Conservation (phyloP, 805 yeast genomes). For the Starmerella apis region DNA sequence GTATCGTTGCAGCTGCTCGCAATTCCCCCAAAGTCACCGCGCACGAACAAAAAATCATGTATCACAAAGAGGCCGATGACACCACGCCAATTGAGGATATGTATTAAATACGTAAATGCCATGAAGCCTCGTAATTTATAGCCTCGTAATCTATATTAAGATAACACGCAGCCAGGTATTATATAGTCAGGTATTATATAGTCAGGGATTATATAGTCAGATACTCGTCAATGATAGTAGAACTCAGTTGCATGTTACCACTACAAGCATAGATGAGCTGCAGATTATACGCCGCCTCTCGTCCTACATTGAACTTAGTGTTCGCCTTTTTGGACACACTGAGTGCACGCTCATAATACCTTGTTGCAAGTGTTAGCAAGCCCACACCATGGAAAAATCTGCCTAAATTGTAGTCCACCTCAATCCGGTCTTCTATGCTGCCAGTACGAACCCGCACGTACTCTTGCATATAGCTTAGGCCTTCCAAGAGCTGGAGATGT, state of each 20-base stretch:
- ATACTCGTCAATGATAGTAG: slow-evolving; percentile 53
- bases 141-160: too few species aligned
- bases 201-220: too few species aligned
- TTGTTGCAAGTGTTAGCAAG: slow-evolving; percentile 58
- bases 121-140: too few species aligned
- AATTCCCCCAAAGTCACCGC: slow-evolving; percentile 28
- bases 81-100: slow-evolving; percentile 31
- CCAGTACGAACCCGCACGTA: slow-evolving; percentile 41
- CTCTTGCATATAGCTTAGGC: slow-evolving; percentile 64
- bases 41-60: slow-evolving; percentile 33
- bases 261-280: slow-evolving; percentile 61
- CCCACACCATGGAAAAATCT: slow-evolving; percentile 79
- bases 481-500: slow-evolving; percentile 80
- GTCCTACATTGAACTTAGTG: slow-evolving; percentile 47
- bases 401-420: slow-evolving; percentile 72
- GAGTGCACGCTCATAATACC: slow-evolving; percentile 57
- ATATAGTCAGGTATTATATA: too few species aligned
- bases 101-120: too few species aligned
- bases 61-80: slow-evolving; percentile 26
- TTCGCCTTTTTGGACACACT: slow-evolving; percentile 26
- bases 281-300: slow-evolving; percentile 80
- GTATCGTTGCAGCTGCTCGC: slow-evolving; percentile 38
- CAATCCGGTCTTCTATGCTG: slow-evolving; percentile 30
- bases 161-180: too few species aligned
- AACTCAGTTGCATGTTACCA: slow-evolving; percentile 61